Percentiles rank a stretch among this genome's conserved stretches.
These are phyloP conservation scores for Fusarium proliferatum DNA, from an alignment of 2,329 filamentous ascomycete genomes.

Conservation along the genomic window DNA sequence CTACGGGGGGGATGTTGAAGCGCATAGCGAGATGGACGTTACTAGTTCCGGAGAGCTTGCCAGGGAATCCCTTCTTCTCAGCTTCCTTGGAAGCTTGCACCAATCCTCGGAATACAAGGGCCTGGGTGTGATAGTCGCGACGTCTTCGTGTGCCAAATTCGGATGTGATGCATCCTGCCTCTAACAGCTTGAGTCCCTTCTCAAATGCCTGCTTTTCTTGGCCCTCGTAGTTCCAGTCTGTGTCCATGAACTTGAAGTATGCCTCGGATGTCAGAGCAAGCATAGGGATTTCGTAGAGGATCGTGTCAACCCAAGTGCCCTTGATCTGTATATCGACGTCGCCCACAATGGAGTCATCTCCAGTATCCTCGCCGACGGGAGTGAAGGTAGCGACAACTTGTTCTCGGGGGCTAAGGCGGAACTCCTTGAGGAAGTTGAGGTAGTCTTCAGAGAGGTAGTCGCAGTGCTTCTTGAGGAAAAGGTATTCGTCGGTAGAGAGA, in stretches of 20 bases:
- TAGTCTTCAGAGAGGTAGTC: constrained; percentile 83
- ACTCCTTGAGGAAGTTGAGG: constrained; percentile 82
- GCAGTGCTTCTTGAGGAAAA: constrained; percentile 82
- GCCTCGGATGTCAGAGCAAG: constrained; percentile 93
- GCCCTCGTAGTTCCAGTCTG: constrained; percentile 87
- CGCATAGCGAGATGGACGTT: constrained; percentile 98
- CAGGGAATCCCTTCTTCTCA: constrained; percentile 70
- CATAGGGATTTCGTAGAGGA: constrained; percentile 96
- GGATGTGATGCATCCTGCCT: constrained; percentile 88
- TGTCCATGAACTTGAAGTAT: constrained; percentile 97
- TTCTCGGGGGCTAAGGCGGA: constrained; percentile 82
- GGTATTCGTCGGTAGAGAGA: constrained; percentile 81
- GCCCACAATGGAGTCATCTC: constrained; percentile 74
- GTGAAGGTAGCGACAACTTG: constrained; percentile 80
- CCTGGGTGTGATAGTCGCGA: constrained; percentile 94
- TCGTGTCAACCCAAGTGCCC: constrained; percentile 92
- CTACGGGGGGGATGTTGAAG: constrained; percentile 84
- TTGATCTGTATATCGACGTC: constrained; percentile 81
- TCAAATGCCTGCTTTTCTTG: constrained; percentile 86
- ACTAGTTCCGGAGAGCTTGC: constrained; percentile 87
- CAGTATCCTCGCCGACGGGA: constrained; percentile 65
- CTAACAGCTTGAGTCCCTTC: constrained; percentile 82
- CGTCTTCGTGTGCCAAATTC: constrained; percentile 93
- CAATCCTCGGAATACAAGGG: constrained; percentile 89
- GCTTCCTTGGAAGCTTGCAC: constrained; percentile 80